Conservation (phyloP, 345 rosid species). For the Salix dunnii region DNA sequence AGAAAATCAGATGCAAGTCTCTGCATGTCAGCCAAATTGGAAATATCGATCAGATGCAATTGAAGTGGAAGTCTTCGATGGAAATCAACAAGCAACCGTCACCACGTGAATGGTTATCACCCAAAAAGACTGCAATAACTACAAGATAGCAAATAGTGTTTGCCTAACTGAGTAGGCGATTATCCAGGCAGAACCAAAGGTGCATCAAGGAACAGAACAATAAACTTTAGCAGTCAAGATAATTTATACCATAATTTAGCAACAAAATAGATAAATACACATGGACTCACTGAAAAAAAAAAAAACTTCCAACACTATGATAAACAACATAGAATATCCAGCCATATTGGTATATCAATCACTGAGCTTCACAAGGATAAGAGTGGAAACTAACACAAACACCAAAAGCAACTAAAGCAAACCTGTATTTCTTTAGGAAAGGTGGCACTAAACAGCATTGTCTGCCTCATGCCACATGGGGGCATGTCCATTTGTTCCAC, state of each 20-base stretch:
- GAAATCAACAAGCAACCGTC: background rate
- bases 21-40: conserved; percentile 41
- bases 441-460: conserved; percentile 96
- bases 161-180: background rate
- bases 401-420: background rate
- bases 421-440: conserved; percentile 99
- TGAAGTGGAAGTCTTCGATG: background rate
- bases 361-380: background rate
- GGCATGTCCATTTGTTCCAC: conserved; percentile 99
- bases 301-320: background rate
- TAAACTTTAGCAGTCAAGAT: background rate
- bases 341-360: background rate
- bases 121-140: background rate
- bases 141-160: background rate
- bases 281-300: background rate
- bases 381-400: background rate
- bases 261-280: background rate
- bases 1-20: conserved; percentile 96
- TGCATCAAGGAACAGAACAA: background rate
- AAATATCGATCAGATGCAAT: conserved; percentile 2
- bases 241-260: background rate
- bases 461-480: conserved; percentile 81
- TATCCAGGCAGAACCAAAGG: background rate
- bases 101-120: background rate
- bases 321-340: background rate